Evolutionary conservation across 2,329 filamentous ascomycete species (phyloP).

Genomic region (Fusarium sp.): DNA sequence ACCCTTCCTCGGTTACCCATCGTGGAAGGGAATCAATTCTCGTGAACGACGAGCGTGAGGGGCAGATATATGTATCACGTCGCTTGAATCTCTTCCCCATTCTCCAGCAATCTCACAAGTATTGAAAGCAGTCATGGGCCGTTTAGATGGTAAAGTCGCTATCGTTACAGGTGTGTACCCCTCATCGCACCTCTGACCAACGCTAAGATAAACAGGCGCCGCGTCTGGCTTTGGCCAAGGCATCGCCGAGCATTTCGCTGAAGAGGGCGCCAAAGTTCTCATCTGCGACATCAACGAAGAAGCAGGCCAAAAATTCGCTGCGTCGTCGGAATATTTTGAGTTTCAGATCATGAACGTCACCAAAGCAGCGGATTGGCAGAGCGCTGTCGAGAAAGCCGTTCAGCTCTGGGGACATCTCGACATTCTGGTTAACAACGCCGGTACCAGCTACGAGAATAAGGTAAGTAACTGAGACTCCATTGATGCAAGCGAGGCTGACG

Average conservation of each 20-base stretch:
- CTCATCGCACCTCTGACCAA: rapidly evolving
- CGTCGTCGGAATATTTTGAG: not conserved
- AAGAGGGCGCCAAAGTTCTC: constrained; percentile 4
- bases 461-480: rapidly evolving
- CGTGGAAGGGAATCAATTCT: not conserved
- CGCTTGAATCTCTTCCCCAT: too few species aligned
- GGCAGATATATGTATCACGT: not conserved
- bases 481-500: rapidly evolving
- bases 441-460: constrained; percentile 13
- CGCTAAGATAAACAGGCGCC: not conserved
- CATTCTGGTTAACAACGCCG: constrained; percentile 12
- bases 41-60: not conserved
- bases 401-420: not conserved
- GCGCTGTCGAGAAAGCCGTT: not conserved
- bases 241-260: constrained; percentile 6
- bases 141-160: constrained; percentile 10
- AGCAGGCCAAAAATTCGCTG: not conserved
- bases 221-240: constrained; percentile 24
- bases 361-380: not conserved
- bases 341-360: constrained; percentile 9
- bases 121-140: not conserved
- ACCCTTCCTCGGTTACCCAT: too few species aligned
- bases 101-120: too few species aligned
- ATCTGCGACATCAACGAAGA: not conserved
- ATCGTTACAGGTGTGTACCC: not conserved